A percentile compares a stretch with the other conserved stretches of the same genome.
Evolutionary conservation across 768 basidiomycete species (phyloP).

Genomic region (Rhodotorula graminis): DNA sequence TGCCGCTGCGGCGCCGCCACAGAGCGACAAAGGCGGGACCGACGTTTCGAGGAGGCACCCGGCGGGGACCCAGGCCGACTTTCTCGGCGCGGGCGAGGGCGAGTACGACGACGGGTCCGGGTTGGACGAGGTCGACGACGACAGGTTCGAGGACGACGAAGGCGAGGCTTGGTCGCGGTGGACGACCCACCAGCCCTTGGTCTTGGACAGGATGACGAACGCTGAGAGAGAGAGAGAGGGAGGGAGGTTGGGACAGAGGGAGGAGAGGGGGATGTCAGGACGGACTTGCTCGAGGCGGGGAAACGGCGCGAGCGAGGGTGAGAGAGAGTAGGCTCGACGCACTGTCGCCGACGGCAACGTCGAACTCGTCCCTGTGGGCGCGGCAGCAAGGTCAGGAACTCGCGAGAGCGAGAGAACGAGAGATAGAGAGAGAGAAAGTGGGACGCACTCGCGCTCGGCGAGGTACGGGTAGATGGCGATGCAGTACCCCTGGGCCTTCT

Average conservation of each 20-base stretch:
- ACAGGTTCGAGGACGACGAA: constrained; percentile 49
- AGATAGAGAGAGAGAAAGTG: not conserved
- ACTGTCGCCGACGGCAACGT: constrained; percentile 75
- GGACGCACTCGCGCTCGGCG: constrained; percentile 72
- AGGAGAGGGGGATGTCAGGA: not conserved
- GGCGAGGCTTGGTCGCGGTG: constrained; percentile 88
- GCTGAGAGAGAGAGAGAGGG: constrained; percentile 27
- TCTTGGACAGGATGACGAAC: constrained; percentile 47
- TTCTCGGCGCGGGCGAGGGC: constrained; percentile 56
- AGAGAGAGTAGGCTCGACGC: constrained; percentile 45
- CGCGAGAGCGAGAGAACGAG: not conserved
- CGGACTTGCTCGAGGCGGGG: not conserved
- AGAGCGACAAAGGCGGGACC: constrained; percentile 80
- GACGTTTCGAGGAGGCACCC: constrained; percentile 92
- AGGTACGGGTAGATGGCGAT: constrained; percentile 98
- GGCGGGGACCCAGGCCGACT: constrained; percentile 96
- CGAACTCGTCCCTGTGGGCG: constrained; percentile 71
- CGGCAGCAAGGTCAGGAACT: not conserved
- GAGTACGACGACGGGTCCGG: constrained; percentile 44
- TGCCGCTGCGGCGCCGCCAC: constrained; percentile 42
- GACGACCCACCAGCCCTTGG: constrained; percentile 99
- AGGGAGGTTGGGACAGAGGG: too few relatives aligned
- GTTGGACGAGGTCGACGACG: constrained; percentile 68
- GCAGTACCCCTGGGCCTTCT: constrained; percentile 58
- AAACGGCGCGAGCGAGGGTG: too few relatives aligned